phyloP scores from a whole-genome alignment of 805 yeast genomes.

The Barnettozyma pratensis region DNA sequence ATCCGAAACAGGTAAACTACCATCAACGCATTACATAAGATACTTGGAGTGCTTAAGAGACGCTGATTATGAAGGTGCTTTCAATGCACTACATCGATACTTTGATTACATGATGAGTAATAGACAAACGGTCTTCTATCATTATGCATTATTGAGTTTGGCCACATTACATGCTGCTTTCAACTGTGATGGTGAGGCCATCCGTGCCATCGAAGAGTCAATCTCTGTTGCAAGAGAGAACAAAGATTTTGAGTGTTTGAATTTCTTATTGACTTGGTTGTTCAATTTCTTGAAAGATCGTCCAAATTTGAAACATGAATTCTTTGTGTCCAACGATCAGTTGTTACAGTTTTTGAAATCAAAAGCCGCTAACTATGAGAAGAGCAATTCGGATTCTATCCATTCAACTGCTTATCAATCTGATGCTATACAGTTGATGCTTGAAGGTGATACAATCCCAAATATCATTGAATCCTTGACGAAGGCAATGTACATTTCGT shows the following conservation, averaged over 20 bases:
- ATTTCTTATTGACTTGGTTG: slow-evolving; percentile 27
- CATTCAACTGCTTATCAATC: slow-evolving; percentile 59
- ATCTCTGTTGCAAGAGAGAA: slow-evolving; percentile 83
- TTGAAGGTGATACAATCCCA: slow-evolving; percentile 43
- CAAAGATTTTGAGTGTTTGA: slow-evolving; percentile 46
- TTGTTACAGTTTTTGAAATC: slow-evolving; percentile 49
- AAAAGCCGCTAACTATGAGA: slow-evolving; percentile 22
- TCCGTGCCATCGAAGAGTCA: slow-evolving; percentile 81
- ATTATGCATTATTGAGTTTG: slow-evolving; percentile 67
- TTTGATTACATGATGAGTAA: slow-evolving; percentile 78
- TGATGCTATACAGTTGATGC: slow-evolving; percentile 51
- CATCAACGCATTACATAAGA: slow-evolving; percentile 49
- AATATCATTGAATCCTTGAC: slow-evolving; percentile 49
- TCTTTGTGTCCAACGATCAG: slow-evolving; percentile 58
- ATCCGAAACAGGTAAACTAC: slow-evolving; percentile 37
- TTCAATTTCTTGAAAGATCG: slow-evolving; percentile 49
- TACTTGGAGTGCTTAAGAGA: slow-evolving; percentile 54
- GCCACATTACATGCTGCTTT: slow-evolving; percentile 71
- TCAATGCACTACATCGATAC: slow-evolving; percentile 52
- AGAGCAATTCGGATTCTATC: slow-evolving; percentile 20
- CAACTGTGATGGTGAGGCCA: slow-evolving; percentile 54
- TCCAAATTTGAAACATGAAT: slow-evolving; percentile 50
- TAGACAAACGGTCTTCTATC: slow-evolving; percentile 59
- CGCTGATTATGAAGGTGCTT: slow-evolving; percentile 52
- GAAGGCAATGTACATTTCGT: slow-evolving; percentile 49